phyloP scores from a whole-genome alignment of 1,139 yeast genomes.

The Pichia terricola region DNA sequence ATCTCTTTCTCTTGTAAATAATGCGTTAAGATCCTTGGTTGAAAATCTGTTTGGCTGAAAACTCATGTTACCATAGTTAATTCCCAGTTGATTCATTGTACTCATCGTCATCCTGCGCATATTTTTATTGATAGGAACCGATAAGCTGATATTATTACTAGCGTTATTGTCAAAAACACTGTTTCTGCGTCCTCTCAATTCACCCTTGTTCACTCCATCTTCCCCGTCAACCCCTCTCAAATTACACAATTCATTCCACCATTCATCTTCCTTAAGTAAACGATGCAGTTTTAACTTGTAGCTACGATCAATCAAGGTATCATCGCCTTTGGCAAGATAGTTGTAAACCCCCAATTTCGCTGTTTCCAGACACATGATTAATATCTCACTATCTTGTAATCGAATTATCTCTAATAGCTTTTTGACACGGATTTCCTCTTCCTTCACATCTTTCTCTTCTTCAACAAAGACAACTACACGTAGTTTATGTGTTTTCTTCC shows the following conservation, averaged over 20 bases:
- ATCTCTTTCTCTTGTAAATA: constrained; percentile 33
- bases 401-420: constrained; percentile 65
- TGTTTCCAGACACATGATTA: constrained; percentile 57
- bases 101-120: constrained; percentile 9
- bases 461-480: constrained; percentile 90
- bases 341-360: constrained; percentile 61
- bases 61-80: constrained; percentile 10
- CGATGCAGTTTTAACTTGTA: constrained; percentile 29
- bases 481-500: constrained; percentile 68
- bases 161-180: constrained; percentile 5
- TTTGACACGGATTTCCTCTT: constrained; percentile 53
- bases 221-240: constrained; percentile 19
- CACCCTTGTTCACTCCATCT: background rate
- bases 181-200: background rate
- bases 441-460: constrained; percentile 53
- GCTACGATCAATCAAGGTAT: constrained; percentile 17
- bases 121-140: too few species aligned
- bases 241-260: constrained; percentile 32
- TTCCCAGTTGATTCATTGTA: constrained; percentile 9
- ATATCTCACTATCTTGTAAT: constrained; percentile 60
- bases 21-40: constrained; percentile 10
- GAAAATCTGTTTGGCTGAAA: constrained; percentile 14
- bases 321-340: constrained; percentile 62
- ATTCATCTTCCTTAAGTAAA: constrained; percentile 32
- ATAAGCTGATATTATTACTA: background rate